phyloP scores from a whole-genome alignment of 2,329 filamentous ascomycete genomes.

The Colletotrichum tanaceti region DNA sequence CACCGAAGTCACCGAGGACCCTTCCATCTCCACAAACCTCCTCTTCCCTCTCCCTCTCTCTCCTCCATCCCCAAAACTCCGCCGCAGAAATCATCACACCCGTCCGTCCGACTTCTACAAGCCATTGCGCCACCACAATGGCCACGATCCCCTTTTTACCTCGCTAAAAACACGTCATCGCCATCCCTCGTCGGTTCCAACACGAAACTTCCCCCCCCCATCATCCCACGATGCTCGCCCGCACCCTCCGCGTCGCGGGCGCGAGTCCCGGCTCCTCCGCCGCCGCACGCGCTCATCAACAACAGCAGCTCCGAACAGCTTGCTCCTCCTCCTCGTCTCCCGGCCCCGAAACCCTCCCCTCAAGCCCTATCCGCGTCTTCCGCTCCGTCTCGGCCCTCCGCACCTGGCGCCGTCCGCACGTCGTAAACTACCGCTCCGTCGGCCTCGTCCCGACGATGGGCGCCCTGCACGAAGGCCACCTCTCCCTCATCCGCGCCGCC shows the following conservation, averaged over 20 bases:
- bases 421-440: conserved; percentile 76
- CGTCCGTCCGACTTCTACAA: conserved; percentile 43
- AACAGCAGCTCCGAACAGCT: conserved; percentile 40
- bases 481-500: conserved; percentile 85
- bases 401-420: conserved; percentile 73
- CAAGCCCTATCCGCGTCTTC: conserved; percentile 75
- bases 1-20: conserved; percentile 37
- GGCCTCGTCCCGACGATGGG: conserved; percentile 98
- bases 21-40: conserved; percentile 21
- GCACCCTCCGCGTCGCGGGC: conserved; percentile 38
- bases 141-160: conserved; percentile 40
- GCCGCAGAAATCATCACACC: conserved; percentile 62
- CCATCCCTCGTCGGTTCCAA: not conserved
- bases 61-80: conserved; percentile 56
- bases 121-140: conserved; percentile 50
- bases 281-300: conserved; percentile 15
- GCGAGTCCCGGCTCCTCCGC: conserved; percentile 7
- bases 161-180: conserved; percentile 20
- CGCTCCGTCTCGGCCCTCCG: conserved; percentile 80
- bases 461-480: conserved; percentile 91
- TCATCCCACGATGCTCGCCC: conserved; percentile 36
- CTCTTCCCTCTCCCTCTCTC: too few species aligned
- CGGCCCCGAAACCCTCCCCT: conserved; percentile 61
- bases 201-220: not conserved
- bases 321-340: conserved; percentile 43